A percentile compares a stretch with the other conserved stretches of the same genome.
Conservation (phyloP, 2,329 filamentous ascomycete genomes). For the Moelleriella libera region DNA sequence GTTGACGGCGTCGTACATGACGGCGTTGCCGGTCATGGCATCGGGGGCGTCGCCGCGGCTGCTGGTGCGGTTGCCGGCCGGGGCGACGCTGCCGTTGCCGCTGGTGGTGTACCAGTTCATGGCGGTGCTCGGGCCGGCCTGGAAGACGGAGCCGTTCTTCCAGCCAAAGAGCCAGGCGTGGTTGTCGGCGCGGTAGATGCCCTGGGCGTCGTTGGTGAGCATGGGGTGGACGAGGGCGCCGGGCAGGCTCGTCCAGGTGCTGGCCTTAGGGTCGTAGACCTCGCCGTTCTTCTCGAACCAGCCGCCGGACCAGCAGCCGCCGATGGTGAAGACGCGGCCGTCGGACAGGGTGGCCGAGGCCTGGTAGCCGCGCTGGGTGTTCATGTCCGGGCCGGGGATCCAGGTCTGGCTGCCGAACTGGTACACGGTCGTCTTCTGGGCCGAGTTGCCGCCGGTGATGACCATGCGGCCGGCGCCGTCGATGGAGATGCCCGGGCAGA, state of each 20-base stretch:
- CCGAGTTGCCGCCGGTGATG: conserved; percentile 38
- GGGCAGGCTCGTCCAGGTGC: conserved; percentile 30
- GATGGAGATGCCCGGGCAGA: conserved; percentile 32
- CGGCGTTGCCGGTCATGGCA: conserved; percentile 39
- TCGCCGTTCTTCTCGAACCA: conserved; percentile 40
- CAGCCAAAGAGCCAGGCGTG: conserved; percentile 5
- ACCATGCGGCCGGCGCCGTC: conserved; percentile 33
- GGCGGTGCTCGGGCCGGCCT: conserved; percentile 8
- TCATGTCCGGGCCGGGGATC: conserved; percentile 25
- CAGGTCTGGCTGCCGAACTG: conserved; percentile 22
- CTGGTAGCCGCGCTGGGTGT: conserved; percentile 36
- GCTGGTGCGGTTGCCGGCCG: conserved; percentile 22
- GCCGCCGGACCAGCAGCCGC: conserved; percentile 37
- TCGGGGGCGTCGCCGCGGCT: conserved; percentile 23
- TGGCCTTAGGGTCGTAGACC: conserved; percentile 28
- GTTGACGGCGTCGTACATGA: conserved; percentile 44
- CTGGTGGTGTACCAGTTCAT: conserved; percentile 41
- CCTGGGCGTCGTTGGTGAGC: conserved; percentile 32
- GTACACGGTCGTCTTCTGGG: conserved; percentile 33
- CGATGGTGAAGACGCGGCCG: conserved; percentile 42
- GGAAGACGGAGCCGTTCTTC: conserved; percentile 13
- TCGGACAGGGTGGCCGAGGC: conserved; percentile 32
- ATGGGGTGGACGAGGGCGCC: conserved; percentile 31
- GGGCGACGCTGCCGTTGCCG: conserved; percentile 22
- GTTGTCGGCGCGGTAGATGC: conserved; percentile 28